Evolutionary conservation across 1,284 basidiomycete genomes (phyloP).

Genomic region (Cryptococcus depauperatus): DNA sequence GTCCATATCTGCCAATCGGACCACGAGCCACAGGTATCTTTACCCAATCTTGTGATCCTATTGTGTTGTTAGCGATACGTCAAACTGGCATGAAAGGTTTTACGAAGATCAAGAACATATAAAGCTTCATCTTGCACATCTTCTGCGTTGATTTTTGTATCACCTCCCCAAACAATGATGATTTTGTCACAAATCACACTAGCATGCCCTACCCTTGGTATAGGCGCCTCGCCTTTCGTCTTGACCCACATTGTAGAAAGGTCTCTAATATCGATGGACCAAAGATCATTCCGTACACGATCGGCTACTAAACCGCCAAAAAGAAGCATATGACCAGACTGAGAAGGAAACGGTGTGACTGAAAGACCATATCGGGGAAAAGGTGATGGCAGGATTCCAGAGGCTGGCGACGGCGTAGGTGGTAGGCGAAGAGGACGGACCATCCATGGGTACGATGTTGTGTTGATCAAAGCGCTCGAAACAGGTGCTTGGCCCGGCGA

Average conservation of each 20-base stretch:
- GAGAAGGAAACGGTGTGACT: slow-evolving; percentile 73
- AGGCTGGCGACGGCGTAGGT: slow-evolving; percentile 23
- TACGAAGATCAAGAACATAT: slow-evolving; percentile 91
- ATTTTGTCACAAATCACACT: slow-evolving; percentile 93
- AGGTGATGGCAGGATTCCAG: slow-evolving; percentile 48
- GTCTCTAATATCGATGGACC: slow-evolving; percentile 74
- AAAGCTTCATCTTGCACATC: slow-evolving; percentile 89
- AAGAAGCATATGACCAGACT: slow-evolving; percentile 83
- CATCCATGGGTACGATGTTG: slow-evolving; percentile 28
- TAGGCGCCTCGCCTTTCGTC: slow-evolving; percentile 82
- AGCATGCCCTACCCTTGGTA: slow-evolving; percentile 88
- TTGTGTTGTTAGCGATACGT: background rate
- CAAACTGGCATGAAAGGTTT: slow-evolving; percentile 32
- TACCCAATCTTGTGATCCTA: slow-evolving; percentile 90
- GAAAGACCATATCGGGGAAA: slow-evolving; percentile 98
- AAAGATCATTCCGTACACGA: slow-evolving; percentile 85
- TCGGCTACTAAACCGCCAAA: slow-evolving; percentile 96
- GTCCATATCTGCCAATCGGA: slow-evolving; percentile 87
- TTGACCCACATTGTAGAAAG: slow-evolving; percentile 69
- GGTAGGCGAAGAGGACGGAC: slow-evolving; percentile 20
- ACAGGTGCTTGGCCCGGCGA: background rate
- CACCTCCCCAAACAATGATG: slow-evolving; percentile 96
- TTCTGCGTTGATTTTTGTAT: slow-evolving; percentile 66
- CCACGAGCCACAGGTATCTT: slow-evolving; percentile 63
- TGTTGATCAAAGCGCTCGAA: slow-evolving; percentile 11